Evolutionary conservation across 768 basidiomycete species (phyloP).

Genomic region (Trametes meyenii): DNA sequence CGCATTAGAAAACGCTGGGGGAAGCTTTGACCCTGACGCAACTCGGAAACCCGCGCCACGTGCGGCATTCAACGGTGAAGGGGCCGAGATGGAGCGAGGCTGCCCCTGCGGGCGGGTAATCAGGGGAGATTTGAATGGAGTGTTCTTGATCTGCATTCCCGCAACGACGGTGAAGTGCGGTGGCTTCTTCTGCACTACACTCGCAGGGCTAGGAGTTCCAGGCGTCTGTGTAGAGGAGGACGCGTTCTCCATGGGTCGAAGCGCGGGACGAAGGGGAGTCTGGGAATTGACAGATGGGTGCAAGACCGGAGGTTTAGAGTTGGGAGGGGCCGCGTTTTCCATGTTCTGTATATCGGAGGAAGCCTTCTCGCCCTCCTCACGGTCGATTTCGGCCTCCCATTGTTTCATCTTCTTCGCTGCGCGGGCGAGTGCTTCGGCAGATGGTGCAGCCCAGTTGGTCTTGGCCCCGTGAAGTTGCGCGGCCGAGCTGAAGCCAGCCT

Average conservation of each 20-base stretch:
- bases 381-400: conserved; percentile 29
- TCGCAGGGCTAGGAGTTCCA: conserved; percentile 26
- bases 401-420: conserved; percentile 28
- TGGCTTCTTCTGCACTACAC: background rate
- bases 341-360: background rate
- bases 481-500: conserved; percentile 14
- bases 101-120: conserved; percentile 5
- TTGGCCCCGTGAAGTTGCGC: conserved; percentile 15
- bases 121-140: conserved; percentile 35
- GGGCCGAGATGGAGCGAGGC: background rate
- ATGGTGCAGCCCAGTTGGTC: conserved; percentile 26
- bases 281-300: background rate
- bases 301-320: background rate
- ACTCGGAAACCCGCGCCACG: background rate
- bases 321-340: conserved; percentile 6
- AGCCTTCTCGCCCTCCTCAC: background rate
- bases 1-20: conserved; percentile 13
- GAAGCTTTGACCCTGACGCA: conserved; percentile 15
- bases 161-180: conserved; percentile 9
- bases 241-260: conserved; percentile 26
- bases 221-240: conserved; percentile 16
- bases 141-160: conserved; percentile 23
- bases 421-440: conserved; percentile 28
- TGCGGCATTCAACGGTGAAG: conserved; percentile 23
- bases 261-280: conserved; percentile 19